Base-by-base conservation (phyloP, 805 yeast genomes). In the Spathaspora sp. region DNA sequence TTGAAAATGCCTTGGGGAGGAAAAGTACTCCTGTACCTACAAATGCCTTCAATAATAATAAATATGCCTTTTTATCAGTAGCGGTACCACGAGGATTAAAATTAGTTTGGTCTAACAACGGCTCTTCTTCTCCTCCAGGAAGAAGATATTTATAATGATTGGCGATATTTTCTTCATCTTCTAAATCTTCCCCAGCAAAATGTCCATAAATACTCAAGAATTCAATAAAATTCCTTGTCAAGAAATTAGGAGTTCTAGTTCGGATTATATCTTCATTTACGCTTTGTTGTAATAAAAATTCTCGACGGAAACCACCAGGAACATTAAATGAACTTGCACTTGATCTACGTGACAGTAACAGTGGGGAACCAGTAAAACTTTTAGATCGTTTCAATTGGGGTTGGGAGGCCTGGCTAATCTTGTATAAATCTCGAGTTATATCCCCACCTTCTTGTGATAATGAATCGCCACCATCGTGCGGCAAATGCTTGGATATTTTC, bases 241-340 rank as follows among this genome's bases (percentile, higher is more conserved):
- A 65, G 51, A 83, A 76, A 9, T 83, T 73, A 73, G 82, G 60
- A 9, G 56, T 52, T 39, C 46, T 53, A 9, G 60, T 55, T 23
- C 57, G 60, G 11, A 52, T 42, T 1, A 54, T 45, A 14, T 57
- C 52, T 42, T 52, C 52, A 49, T 73, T 71, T 16, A 10, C 23
- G 20, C 29, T 42, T 7, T 52, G 47, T 39, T 72, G 72, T 2
- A 79, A 65, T 28, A 87, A 68, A 58, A 78, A 87, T 52, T 86
- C 89, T 59, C 96, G 73, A 65, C 96, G 76, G 65, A 88, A 88
- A 0, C 94, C 96, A 49, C 94, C 94, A 0, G 96, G 96, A 10
- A 87, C 85, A 56, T 86, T 82, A 43, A 88, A 64, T 1, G 83
- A 82, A 50, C 88, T 80, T 0, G 92, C 93, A 0, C 90, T 83